Base-by-base conservation (phyloP, 2,329 filamentous ascomycete species). In the Aspergillus udagawae region DNA sequence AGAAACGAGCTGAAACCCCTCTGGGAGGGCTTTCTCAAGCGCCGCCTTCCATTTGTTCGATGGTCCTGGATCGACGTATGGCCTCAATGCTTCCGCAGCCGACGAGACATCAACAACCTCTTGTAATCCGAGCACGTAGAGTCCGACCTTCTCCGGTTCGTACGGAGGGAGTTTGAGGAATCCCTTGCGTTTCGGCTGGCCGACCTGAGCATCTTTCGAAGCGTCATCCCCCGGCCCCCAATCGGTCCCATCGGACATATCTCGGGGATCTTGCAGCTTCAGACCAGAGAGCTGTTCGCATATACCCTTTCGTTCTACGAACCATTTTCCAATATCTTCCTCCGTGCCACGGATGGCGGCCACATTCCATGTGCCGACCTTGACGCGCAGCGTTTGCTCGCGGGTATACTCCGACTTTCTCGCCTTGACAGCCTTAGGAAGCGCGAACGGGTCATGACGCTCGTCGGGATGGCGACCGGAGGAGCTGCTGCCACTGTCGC, bases 301-400 rank as follows among this genome's bases (percentile, higher is more conserved):
- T 7, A 92, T 75, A 5, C 89, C 90, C 67, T 89, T 84, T 17
- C 88, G 90, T 10, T 86, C 80, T 7, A 95, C 83, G 71, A 99
- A 97, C 94, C 94, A 99, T 32, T 84, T 85, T 7, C 86, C 89
- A 4, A 99, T 78, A 70, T 97, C 94, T 64, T 91, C 90, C 73
- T 96, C 92, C 0, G 91, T 92, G 25, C 90, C 91, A 12, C 90
- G 86, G 62, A 89, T 87, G 1, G 88, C 87, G 3, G 92, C 94
- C 17, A 96, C 91, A 74, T 99, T 99, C 94, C 94, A 99, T 0
- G 90, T 89, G 45, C 93, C 94, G 52, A 99, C 83, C 75, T 97
- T 97, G 73, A 99, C 84, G 63, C 87, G 87, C 65, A 96, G 85
- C 52, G 83, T 83, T 70, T 87, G 87, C 47, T 86, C 84, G 41